Percentiles rank a stretch among this genome's conserved stretches.
Evolutionary conservation across 192 early-diverging fungal genomes (phyloP).

Genomic region (Entomortierella lignicola): DNA sequence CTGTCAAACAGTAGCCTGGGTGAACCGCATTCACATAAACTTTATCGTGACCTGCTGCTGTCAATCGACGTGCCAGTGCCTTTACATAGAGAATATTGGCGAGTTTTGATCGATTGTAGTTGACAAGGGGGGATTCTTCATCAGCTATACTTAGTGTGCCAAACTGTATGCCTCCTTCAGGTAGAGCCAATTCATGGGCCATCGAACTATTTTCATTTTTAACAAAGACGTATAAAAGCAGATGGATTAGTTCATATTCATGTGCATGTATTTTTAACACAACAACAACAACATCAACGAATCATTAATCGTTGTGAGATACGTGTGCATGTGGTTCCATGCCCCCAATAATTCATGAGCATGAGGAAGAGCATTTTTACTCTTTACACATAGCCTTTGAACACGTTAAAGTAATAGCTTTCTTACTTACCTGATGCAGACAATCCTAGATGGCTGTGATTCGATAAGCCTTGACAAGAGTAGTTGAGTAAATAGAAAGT

Average conservation of each 20-base stretch:
- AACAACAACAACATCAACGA: neutral
- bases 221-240: neutral
- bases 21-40: conserved; percentile 60
- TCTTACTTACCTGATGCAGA: conserved; percentile 55
- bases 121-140: conserved; percentile 27
- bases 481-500: conserved; percentile 53
- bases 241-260: neutral
- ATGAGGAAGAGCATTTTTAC: too few relatives aligned
- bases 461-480: conserved; percentile 55
- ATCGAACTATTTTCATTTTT: too few relatives aligned
- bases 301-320: too few relatives aligned
- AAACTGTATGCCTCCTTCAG: conserved; percentile 54
- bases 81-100: conserved; percentile 64
- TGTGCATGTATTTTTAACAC: neutral
- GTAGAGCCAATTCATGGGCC: conserved; percentile 31
- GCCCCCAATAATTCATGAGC: neutral
- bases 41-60: conserved; percentile 30
- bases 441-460: conserved; percentile 61
- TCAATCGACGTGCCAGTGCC: conserved; percentile 54
- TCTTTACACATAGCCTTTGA: too few relatives aligned
- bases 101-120: conserved; percentile 67
- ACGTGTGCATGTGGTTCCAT: neutral
- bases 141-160: conserved; percentile 53
- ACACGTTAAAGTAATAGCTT: neutral
- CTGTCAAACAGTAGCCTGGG: conserved; percentile 53